These are phyloP conservation scores for Fagopyrum homotropicum DNA, from an alignment of 148 eudicot genomes.

Conservation along the genomic window DNA sequence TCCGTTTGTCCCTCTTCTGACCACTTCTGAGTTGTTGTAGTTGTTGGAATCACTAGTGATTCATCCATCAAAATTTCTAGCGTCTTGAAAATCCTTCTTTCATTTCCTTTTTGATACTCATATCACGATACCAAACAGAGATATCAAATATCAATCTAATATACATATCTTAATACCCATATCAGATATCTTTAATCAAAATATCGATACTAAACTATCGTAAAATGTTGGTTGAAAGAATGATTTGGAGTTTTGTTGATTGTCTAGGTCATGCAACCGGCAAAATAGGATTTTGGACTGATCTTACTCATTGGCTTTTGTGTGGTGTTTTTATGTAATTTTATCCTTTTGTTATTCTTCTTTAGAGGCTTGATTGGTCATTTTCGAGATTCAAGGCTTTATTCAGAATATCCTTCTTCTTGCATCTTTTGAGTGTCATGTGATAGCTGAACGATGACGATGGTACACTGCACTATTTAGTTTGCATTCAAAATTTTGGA, in stretches of 20 bases:
- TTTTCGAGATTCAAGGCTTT: conserved; percentile 3
- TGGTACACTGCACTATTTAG: neutral
- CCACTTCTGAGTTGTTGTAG: no score
- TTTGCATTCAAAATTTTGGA: neutral
- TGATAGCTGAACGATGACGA: neutral
- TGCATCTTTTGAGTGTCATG: neutral
- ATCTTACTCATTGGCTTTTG: neutral
- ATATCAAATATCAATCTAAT: no score
- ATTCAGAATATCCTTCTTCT: neutral
- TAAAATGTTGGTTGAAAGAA: neutral
- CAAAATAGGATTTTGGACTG: neutral
- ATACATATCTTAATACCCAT: no score
- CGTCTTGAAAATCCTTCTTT: no score
- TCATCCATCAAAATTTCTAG: no score
- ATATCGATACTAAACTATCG: no score
- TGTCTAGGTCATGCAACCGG: neutral
- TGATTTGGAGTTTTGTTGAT: neutral
- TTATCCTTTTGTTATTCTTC: neutral
- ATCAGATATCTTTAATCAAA: no score
- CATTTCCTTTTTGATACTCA: no score
- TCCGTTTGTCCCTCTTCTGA: no score
- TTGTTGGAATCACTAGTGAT: no score
- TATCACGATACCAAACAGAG: no score
- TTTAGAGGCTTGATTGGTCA: neutral
- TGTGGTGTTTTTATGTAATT: neutral